Conservation (phyloP, 1,139 yeast species). For the Yamadazyma friedrichii region DNA sequence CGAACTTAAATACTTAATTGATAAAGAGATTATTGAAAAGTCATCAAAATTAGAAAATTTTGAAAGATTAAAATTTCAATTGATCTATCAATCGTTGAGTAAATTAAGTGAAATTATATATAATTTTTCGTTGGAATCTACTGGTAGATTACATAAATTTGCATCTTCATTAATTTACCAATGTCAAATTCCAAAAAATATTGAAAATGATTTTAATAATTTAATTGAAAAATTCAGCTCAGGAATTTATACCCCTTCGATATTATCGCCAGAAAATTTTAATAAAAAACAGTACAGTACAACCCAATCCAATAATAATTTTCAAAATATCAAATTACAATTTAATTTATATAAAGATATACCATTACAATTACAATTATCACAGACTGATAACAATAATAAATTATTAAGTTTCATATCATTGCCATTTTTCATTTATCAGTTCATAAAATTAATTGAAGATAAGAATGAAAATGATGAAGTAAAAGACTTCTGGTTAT, state of each 20-base stretch:
- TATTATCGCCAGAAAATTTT: conserved; percentile 27
- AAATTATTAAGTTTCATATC: conserved; percentile 29
- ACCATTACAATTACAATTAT: conserved; percentile 34
- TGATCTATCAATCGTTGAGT: conserved; percentile 35
- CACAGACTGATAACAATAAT: conserved; percentile 16
- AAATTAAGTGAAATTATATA: conserved; percentile 36
- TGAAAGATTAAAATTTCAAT: conserved; percentile 35
- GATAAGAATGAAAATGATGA: conserved; percentile 12
- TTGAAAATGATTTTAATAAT: conserved; percentile 27
- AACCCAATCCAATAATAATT: conserved; percentile 31
- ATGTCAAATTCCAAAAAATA: conserved; percentile 27
- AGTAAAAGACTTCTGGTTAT: conserved; percentile 24
- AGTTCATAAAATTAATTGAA: conserved; percentile 23
- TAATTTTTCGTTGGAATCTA: conserved; percentile 26
- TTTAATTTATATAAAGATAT: conserved; percentile 45
- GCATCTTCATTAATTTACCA: conserved; percentile 25
- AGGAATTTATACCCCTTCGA: conserved; percentile 43
- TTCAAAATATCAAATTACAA: conserved; percentile 38
- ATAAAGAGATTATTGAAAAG: conserved; percentile 24
- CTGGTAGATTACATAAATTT: conserved; percentile 27
- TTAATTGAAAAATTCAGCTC: conserved; percentile 29
- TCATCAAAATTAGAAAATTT: conserved; percentile 32
- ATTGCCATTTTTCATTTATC: conserved; percentile 33
- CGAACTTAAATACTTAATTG: conserved; percentile 30
- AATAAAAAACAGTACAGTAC: conserved; percentile 23